Base-by-base conservation (phyloP, 2,329 filamentous ascomycete genomes). In the Leptodontidium sp. region DNA sequence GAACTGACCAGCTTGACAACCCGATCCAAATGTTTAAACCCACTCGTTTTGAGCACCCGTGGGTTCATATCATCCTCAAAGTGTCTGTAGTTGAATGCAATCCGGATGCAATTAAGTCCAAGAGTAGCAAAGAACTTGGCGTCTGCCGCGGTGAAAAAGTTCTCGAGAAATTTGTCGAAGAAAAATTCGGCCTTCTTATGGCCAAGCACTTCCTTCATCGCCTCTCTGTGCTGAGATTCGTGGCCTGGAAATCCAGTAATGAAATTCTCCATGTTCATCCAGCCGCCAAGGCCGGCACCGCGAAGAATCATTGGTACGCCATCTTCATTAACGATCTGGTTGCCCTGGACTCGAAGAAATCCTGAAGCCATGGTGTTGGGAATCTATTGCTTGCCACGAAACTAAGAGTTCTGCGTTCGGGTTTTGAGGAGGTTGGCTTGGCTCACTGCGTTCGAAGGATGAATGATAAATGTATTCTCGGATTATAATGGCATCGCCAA, bases 81-180 rank as follows among this genome's bases (percentile, higher is more conserved):
- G 71, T 87, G 84, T 0, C 84, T 83, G 73, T 89, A 88, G 74
- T 89, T 89, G 77, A 90, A 88, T 0, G 87, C 86, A 2, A 90
- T 77, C 0, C 87, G 83, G 2, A 89, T 79, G 74, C 85, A 89
- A 75, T 89, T 89, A 24, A 89, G 77, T 0, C 85, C 85, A 2
- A 87, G 75, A 0, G 80, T 84, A 0, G 85, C 83, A 71, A 88
- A 86, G 77, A 87, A 89, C 38, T 83, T 82, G 24, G 87, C 87
- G 68, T 90, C 87, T 0, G 81, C 80, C 15, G 86, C 85, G 4
- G 84, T 86, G 77, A 89, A 89, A 80, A 88, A 89, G 73, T 88
- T 76, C 17, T 77, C 74, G 9, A 77, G 65, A 32, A 76, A 75
- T 35, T 74, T 83, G 71, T 88, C 85, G 71, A 89, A 89, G 78